Conservation (phyloP, 768 basidiomycete genomes). For the Hygrophoropsis aurantiaca region DNA sequence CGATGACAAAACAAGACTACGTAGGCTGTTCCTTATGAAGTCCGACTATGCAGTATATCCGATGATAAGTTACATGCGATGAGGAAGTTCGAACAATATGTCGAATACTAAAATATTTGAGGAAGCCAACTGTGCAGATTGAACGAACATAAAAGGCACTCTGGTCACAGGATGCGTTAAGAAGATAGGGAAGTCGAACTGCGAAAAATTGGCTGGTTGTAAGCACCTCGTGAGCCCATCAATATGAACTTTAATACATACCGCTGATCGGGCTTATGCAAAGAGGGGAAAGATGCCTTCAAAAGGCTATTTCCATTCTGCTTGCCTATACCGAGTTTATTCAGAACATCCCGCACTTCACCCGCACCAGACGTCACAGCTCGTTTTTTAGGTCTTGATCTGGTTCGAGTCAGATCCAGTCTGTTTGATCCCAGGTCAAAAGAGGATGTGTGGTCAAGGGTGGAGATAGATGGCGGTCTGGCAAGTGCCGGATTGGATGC, state of each 20-base stretch:
- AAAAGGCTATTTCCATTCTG: slow-evolving; percentile 56
- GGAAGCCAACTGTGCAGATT: not conserved
- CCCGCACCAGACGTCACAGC: slow-evolving; percentile 50
- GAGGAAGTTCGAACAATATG: slow-evolving; percentile 3
- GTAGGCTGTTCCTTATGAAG: slow-evolving; percentile 8
- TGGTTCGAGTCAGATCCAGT: slow-evolving; percentile 48
- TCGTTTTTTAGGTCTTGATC: slow-evolving; percentile 57
- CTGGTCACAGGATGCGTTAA: slow-evolving; percentile 4
- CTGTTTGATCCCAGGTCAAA: slow-evolving; percentile 39
- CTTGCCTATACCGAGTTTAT: slow-evolving; percentile 81
- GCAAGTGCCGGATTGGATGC: slow-evolving; percentile 76
- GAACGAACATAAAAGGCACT: not conserved
- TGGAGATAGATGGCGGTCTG: slow-evolving; percentile 73
- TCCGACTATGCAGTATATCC: slow-evolving; percentile 15
- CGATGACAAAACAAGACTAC: slow-evolving; percentile 16
- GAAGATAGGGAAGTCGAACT: slow-evolving; percentile 1
- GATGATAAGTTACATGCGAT: slow-evolving; percentile 19
- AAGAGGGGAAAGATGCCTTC: slow-evolving; percentile 68
- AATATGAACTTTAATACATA: slow-evolving; percentile 17
- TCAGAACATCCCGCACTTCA: slow-evolving; percentile 81
- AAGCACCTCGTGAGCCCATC: not conserved
- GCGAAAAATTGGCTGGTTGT: not conserved
- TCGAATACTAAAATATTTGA: not conserved
- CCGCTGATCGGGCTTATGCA: slow-evolving; percentile 47
- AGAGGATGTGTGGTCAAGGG: slow-evolving; percentile 67